Base-by-base conservation (phyloP, 2,329 filamentous ascomycete species). In the Simplicillium sp. region DNA sequence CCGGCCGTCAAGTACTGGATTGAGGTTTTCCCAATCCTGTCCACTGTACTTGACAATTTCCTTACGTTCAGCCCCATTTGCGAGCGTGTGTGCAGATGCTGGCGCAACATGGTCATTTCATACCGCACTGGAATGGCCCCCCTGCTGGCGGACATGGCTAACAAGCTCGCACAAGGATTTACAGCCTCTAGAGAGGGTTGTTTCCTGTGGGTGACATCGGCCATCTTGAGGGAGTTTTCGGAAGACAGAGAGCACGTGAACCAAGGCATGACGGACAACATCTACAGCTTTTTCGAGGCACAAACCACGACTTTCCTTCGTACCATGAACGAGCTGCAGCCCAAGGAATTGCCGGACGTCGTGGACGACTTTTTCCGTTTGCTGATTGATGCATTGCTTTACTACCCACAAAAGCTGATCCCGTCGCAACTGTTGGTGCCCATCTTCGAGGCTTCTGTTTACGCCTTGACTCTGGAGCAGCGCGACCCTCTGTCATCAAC, bases 281-380 rank as follows among this genome's bases (percentile, higher is more conserved):
- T 98, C 42, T 98, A 94, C 64, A 77, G 78, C 43, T 98, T 98
- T 66, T 96, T 95, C 57, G 88, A 96, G 60, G 83, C 87, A 42
- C 92, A 98, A 63, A 86, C 89, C 3, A 85, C 86, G 16, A 87
- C 82, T 9, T 95, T 97, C 66, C 71, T 98, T 45, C 81, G 86
- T 28, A 87, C 89, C 48, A 77, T 98, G 65, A 94, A 85, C 54
- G 87, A 94, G 49, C 67, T 96, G 7, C 79, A 87, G 20, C 71
- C 75, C 3, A 67, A 67, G 48, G 85, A 94, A 52, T 70, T 94
- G 6, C 87, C 87, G 2, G 75, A 80, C 44, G 85, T 95, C 44
- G 94, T 95, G 51, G 89, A 96, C 58, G 89, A 96, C 59, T 98
- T 96, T 66, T 98, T 94, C 75, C 84, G 92, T 20, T 77, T 98